These are phyloP conservation scores for Botrytis fragariae DNA, from an alignment of 2,329 filamentous ascomycete species.

Conservation along the genomic window DNA sequence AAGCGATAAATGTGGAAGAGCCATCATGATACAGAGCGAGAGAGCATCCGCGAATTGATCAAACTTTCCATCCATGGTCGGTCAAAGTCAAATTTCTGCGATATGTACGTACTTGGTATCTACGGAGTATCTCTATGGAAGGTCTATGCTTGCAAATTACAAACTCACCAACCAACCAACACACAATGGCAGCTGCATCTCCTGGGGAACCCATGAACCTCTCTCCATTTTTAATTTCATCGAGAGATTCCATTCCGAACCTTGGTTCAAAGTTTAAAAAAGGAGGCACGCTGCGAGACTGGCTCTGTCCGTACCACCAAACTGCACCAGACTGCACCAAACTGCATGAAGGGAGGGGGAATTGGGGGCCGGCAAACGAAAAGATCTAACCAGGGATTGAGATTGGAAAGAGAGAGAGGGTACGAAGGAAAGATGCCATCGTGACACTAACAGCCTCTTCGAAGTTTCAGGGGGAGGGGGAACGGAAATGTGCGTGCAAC, in stretches of 20 bases:
- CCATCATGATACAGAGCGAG: not conserved
- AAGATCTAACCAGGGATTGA: conserved; percentile 6
- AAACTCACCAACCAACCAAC: not conserved
- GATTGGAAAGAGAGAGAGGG: not conserved
- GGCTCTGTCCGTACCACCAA: not conserved
- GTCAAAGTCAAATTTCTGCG: not conserved
- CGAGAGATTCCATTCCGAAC: not conserved
- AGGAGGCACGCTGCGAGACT: not conserved
- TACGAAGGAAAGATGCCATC: not conserved
- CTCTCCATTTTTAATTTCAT: conserved; percentile 4
- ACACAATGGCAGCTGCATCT: not conserved
- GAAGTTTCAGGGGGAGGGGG: not conserved
- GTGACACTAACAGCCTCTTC: not conserved
- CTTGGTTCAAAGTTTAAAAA: not conserved
- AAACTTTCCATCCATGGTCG: not conserved
- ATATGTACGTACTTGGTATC: not conserved
- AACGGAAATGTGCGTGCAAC: not conserved
- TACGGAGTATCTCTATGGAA: not conserved
- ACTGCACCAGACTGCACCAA: not conserved
- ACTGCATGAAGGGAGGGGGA: conserved; percentile 4
- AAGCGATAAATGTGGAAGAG: not conserved
- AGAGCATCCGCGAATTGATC: not conserved
- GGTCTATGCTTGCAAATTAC: conserved; percentile 1
- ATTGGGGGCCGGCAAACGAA: not conserved
- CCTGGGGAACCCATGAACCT: not conserved